Evolutionary conservation across 2,329 filamentous ascomycete species (phyloP).

Genomic region (Paraphoma chrysanthemicola): DNA sequence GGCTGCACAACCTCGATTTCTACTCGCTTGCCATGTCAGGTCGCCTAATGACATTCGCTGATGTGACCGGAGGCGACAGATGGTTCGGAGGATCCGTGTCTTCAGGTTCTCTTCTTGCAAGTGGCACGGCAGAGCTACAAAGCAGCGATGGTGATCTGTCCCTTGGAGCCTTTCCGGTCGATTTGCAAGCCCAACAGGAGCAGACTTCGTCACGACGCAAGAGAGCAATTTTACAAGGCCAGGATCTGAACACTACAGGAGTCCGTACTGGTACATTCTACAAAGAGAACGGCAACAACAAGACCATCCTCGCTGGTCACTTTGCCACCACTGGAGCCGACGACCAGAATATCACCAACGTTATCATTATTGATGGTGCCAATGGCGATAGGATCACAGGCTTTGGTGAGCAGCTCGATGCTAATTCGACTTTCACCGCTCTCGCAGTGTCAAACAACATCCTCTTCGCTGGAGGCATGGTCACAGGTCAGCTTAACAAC

Average conservation of each 20-base stretch:
- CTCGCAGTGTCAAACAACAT: constrained; percentile 60
- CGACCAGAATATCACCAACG: constrained; percentile 76
- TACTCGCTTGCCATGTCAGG: constrained; percentile 73
- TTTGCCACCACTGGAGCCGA: constrained; percentile 76
- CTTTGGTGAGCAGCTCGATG: constrained; percentile 69
- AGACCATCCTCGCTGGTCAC: constrained; percentile 87
- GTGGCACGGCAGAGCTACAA: constrained; percentile 73
- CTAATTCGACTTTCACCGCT: constrained; percentile 76
- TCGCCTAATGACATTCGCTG: constrained; percentile 73
- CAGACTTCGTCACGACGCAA: constrained; percentile 44
- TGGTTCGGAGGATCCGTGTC: constrained; percentile 85
- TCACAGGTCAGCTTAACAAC: constrained; percentile 73
- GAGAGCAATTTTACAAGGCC: constrained; percentile 50
- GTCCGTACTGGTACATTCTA: constrained; percentile 84
- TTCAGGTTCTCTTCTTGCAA: constrained; percentile 75
- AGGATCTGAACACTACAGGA: constrained; percentile 64
- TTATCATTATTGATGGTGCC: constrained; percentile 82
- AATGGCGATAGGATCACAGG: constrained; percentile 72
- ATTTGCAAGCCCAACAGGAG: constrained; percentile 33
- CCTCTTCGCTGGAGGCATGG: constrained; percentile 81
- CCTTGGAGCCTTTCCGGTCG: constrained; percentile 55
- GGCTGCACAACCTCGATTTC: constrained; percentile 79
- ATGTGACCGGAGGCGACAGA: constrained; percentile 65
- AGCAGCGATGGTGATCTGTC: constrained; percentile 32
- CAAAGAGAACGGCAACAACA: constrained; percentile 71